Percentiles rank a stretch among this genome's conserved stretches.
phyloP scores from a whole-genome alignment of 2,329 filamentous ascomycete genomes.

The Fusarium lyarnte region DNA sequence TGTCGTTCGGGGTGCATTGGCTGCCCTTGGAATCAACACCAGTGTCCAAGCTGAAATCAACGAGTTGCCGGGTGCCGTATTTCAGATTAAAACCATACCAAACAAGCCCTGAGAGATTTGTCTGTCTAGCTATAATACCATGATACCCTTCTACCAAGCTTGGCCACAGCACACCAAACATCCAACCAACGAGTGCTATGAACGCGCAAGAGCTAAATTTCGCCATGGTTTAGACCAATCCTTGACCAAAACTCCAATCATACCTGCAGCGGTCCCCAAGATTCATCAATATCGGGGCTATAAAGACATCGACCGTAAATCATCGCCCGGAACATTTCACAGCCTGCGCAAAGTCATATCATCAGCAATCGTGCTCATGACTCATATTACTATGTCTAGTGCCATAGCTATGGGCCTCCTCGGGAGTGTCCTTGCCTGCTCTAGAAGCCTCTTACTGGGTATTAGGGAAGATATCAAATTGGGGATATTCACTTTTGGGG shows the following conservation, averaged over 20 bases:
- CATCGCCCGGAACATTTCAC: conserved; percentile 44
- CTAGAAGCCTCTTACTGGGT: conserved; percentile 43
- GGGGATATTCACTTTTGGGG: conserved; percentile 79
- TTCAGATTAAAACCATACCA: conserved; percentile 90
- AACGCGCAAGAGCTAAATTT: conserved; percentile 35
- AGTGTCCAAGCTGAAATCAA: conserved; percentile 91
- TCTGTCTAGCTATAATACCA: conserved; percentile 33
- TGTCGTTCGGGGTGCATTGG: conserved; percentile 88
- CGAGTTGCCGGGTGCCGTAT: conserved; percentile 88
- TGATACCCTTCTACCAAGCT: conserved; percentile 38
- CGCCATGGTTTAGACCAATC: conserved; percentile 20
- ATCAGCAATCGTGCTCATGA: conserved; percentile 51
- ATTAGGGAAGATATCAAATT: conserved; percentile 36
- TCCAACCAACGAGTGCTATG: conserved; percentile 23
- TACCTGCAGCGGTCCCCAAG: conserved; percentile 35
- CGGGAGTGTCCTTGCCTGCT: conserved; percentile 43
- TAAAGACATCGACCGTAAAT: conserved; percentile 32
- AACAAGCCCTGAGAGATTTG: conserved; percentile 58
- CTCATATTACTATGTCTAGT: conserved; percentile 50
- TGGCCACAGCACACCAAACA: conserved; percentile 28
- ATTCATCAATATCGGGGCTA: conserved; percentile 12
- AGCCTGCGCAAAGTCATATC: conserved; percentile 48
- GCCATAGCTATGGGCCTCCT: conserved; percentile 47
- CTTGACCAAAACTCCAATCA: conserved; percentile 37
- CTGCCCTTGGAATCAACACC: conserved; percentile 89